Evolutionary conservation across 805 yeast genomes (phyloP).

Genomic region (Zygoascus flipseniorum): DNA sequence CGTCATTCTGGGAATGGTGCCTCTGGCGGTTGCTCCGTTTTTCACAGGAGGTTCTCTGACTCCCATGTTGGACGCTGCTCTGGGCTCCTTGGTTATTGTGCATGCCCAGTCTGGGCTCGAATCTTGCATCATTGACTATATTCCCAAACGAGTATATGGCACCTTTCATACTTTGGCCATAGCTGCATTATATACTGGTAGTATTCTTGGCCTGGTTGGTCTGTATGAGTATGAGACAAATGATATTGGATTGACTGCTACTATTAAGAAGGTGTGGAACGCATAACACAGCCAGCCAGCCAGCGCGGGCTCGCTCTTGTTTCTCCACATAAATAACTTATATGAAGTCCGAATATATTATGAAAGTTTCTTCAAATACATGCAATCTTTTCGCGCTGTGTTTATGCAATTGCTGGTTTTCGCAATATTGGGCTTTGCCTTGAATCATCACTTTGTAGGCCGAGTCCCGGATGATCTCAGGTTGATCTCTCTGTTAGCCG

Average conservation of each 20-base stretch:
- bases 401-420: no score
- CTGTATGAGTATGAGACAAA: slow-evolving; percentile 68
- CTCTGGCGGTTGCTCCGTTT: slow-evolving; percentile 68
- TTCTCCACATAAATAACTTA: no score
- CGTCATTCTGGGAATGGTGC: slow-evolving; percentile 62
- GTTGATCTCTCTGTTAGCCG: no score
- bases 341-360: no score
- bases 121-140: slow-evolving; percentile 87
- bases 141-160: slow-evolving; percentile 82
- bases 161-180: slow-evolving; percentile 60
- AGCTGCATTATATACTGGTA: slow-evolving; percentile 61
- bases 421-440: no score
- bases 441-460: no score
- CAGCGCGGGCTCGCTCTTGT: no score
- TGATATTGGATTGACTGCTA: slow-evolving; percentile 66
- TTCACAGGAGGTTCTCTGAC: slow-evolving; percentile 58
- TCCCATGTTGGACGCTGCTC: slow-evolving; percentile 63
- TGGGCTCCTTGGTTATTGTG: slow-evolving; percentile 56
- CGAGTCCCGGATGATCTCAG: no score
- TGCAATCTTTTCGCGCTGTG: no score
- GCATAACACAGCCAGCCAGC: no score
- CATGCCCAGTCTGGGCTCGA: slow-evolving; percentile 85
- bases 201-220: slow-evolving; percentile 66
- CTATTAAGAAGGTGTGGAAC: slow-evolving; percentile 56
- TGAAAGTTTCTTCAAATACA: no score